These are phyloP conservation scores for Pyrenophora seminiperda DNA, from an alignment of 2,329 filamentous ascomycete species.

Conservation along the genomic window DNA sequence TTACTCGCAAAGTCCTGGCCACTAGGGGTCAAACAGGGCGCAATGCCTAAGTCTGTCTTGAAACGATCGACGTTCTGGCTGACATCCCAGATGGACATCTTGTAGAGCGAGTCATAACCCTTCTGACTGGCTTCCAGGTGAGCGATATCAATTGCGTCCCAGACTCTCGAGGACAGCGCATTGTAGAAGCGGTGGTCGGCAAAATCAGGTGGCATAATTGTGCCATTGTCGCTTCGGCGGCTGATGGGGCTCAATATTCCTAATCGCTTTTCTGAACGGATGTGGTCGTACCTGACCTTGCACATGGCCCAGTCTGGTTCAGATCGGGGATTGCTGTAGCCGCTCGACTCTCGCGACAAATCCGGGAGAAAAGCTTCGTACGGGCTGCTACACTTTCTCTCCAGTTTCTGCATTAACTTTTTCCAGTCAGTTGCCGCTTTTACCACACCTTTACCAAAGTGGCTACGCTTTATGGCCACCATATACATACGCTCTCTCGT, in stretches of 20 bases:
- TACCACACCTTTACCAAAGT: conserved; percentile 19
- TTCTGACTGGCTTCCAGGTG: conserved; percentile 56
- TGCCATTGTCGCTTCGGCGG: conserved; percentile 62
- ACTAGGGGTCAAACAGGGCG: conserved; percentile 70
- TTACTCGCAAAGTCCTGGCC: conserved; percentile 67
- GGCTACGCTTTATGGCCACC: conserved; percentile 49
- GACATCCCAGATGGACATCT: conserved; percentile 63
- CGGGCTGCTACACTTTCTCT: conserved; percentile 65
- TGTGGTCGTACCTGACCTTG: conserved; percentile 63
- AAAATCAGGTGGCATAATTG: conserved; percentile 60
- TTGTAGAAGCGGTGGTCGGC: conserved; percentile 58
- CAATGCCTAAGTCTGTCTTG: conserved; percentile 60
- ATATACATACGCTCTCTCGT: conserved; percentile 57
- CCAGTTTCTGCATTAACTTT: conserved; percentile 53
- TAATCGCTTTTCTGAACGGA: conserved; percentile 57
- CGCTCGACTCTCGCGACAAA: conserved; percentile 58
- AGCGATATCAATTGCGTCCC: conserved; percentile 69
- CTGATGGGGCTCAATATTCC: conserved; percentile 64
- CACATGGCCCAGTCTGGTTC: conserved; percentile 62
- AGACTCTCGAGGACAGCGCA: conserved; percentile 62
- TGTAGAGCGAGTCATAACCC: conserved; percentile 63
- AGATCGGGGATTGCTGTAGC: conserved; percentile 27
- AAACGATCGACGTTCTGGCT: conserved; percentile 75
- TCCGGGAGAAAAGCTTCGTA: conserved; percentile 66
- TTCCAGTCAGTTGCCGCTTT: conserved; percentile 50